Conservation (phyloP, 805 yeast species). For the Yamadazyma ubonensis region DNA sequence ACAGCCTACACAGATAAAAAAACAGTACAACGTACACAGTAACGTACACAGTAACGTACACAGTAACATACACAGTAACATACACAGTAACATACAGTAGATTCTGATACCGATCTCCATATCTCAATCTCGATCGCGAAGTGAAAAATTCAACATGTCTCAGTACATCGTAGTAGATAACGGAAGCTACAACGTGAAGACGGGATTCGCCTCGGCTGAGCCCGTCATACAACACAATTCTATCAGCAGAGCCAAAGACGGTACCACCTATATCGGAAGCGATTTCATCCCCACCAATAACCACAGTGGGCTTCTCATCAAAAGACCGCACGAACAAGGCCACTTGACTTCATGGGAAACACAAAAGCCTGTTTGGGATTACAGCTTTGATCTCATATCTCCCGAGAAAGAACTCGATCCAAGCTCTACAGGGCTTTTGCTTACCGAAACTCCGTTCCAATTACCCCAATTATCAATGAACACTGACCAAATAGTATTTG, state of each 20-base stretch:
- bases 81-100: no score
- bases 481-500: slow-evolving; percentile 90
- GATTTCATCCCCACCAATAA: slow-evolving; percentile 68
- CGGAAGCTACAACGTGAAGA: slow-evolving; percentile 82
- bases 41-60: no score
- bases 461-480: slow-evolving; percentile 78
- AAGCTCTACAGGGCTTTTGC: slow-evolving; percentile 50
- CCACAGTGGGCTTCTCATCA: slow-evolving; percentile 67
- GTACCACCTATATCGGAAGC: slow-evolving; percentile 64
- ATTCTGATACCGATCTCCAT: neutral
- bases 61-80: no score
- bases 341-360: slow-evolving; percentile 89
- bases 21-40: no score
- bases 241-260: slow-evolving; percentile 72
- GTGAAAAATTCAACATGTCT: slow-evolving; percentile 7
- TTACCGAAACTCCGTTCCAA: slow-evolving; percentile 80
- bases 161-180: slow-evolving; percentile 69
- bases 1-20: no score
- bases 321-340: slow-evolving; percentile 86
- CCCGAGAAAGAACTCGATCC: slow-evolving; percentile 17
- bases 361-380: slow-evolving; percentile 89
- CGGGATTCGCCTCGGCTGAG: slow-evolving; percentile 24
- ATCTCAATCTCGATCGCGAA: neutral
- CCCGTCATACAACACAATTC: slow-evolving; percentile 66
- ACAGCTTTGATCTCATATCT: slow-evolving; percentile 45